Evolutionary conservation across 169 alveolate species (phyloP), one percentile per base, ranked within the genome.

Genomic region (Eimeria acervulina): DNA sequence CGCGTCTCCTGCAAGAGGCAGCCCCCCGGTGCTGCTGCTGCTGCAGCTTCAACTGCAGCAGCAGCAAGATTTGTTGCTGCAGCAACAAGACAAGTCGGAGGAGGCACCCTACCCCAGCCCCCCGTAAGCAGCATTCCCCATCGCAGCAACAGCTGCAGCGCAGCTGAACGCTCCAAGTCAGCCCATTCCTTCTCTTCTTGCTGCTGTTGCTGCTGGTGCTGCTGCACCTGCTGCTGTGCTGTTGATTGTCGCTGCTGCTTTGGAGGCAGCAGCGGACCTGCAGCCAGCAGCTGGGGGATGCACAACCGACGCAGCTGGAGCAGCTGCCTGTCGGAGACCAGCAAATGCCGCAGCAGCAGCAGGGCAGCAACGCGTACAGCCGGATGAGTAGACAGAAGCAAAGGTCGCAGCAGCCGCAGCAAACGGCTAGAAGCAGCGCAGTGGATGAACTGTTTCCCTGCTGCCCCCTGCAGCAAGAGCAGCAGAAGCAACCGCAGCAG

Each of bases 401-500:
- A 44, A 33, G 38, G 93, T 59, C 31, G 93, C 81, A 59, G 93
- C 93, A 85, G 81, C 93, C 47, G 74, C 93, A 85, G 55, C 76
- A 85, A 28, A 8, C 51, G 91, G 31, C 33, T 52, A 19, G 61
- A 42, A 2, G 91, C 26, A 28, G 63, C 42, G 51, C 91, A 51
- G 28, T 47, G 91, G 26, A 83, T 21, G 31, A 47, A 31, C 42
- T 21, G 72, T 47, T 31, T 42, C 47, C 63, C 68, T 31, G 13
- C 15, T 13, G 44, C 28, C n/a, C 44, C 91, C 70, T 42, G 91
- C 91, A 83, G 91, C 90, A 36, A 23, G 68, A 83, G 13, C 74
- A 83, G 63, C 74, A 83, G n/a, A 0, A n/a, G 23, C 78, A 66
- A 26, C 78, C 6, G 47, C 70, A 81, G 40, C 55, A 81, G 44